A percentile compares a stretch with the other conserved stretches of the same genome.
These are phyloP conservation scores for Gentiana macrophylla DNA, from an alignment of 257 asterid species.

Conservation along the genomic window DNA sequence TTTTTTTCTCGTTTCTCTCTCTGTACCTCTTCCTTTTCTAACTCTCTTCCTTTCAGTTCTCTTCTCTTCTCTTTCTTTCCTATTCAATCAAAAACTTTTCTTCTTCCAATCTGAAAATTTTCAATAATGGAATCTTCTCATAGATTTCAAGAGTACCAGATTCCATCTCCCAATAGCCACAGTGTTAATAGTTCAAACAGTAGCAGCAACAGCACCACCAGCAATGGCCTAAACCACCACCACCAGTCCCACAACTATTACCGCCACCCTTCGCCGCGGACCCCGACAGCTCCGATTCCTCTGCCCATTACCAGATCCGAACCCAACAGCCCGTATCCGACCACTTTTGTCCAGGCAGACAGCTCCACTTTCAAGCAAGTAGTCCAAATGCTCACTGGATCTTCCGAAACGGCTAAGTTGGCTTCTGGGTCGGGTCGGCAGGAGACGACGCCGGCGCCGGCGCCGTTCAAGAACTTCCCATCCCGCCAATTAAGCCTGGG, in stretches of 20 bases:
- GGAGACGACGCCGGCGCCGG: background rate
- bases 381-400: conserved; percentile 89
- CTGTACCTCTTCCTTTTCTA: conserved; percentile 13
- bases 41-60: background rate
- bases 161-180: conserved; percentile 29
- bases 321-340: conserved; percentile 74
- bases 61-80: background rate
- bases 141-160: conserved; percentile 23
- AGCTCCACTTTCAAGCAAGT: conserved; percentile 85
- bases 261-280: conserved; percentile 27
- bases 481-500: conserved; percentile 65
- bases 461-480: conserved; percentile 20
- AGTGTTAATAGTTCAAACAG: conserved; percentile 37
- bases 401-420: conserved; percentile 40
- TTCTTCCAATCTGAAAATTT: background rate
- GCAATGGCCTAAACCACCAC: conserved; percentile 24
- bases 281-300: conserved; percentile 18
- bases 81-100: too few species aligned
- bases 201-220: conserved; percentile 22
- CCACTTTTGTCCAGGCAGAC: conserved; percentile 97
- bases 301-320: conserved; percentile 82
- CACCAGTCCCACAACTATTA: conserved; percentile 26
- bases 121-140: conserved; percentile 39
- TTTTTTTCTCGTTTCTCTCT: conserved; percentile 4
- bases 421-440: conserved; percentile 4